These are phyloP conservation scores for Trametes cubensis DNA, from an alignment of 768 basidiomycete genomes.

Conservation along the genomic window DNA sequence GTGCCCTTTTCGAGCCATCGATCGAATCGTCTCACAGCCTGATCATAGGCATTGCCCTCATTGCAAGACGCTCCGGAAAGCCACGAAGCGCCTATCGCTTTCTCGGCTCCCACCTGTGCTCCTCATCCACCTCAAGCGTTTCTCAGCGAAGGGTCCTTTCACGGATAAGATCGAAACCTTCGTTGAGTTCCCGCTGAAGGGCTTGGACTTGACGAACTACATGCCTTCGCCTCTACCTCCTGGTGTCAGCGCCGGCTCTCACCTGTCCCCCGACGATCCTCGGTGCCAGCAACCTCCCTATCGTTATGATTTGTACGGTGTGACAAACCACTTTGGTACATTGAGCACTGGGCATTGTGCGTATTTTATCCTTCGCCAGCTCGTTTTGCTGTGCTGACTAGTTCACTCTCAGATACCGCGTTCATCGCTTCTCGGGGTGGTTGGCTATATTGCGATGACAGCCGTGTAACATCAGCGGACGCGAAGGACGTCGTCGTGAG, in stretches of 20 bases:
- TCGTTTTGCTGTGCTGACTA: constrained; percentile 7
- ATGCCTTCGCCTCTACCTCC: constrained; percentile 82
- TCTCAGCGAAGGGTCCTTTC: constrained; percentile 88
- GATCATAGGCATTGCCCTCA: constrained; percentile 84
- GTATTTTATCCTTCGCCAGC: constrained; percentile 35
- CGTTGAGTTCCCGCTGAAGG: constrained; percentile 81
- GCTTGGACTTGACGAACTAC: constrained; percentile 71
- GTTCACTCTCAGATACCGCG: constrained; percentile 73
- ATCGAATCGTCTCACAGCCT: background rate
- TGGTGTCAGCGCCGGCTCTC: constrained; percentile 51
- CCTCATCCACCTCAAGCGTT: constrained; percentile 90
- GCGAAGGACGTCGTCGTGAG: constrained; percentile 83
- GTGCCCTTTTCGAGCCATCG: background rate
- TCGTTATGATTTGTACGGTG: constrained; percentile 90
- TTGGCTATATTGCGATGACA: constrained; percentile 96
- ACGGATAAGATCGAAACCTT: constrained; percentile 96
- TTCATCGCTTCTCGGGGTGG: constrained; percentile 83
- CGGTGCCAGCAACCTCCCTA: constrained; percentile 85
- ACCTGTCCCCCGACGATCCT: constrained; percentile 64
- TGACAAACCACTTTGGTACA: constrained; percentile 95
- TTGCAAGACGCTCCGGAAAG: constrained; percentile 87
- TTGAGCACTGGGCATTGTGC: constrained; percentile 94
- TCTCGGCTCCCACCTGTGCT: constrained; percentile 93
- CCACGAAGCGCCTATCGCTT: constrained; percentile 84
- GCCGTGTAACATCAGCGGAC: constrained; percentile 74